phyloP scores from a whole-genome alignment of 2,329 filamentous ascomycete species.

The Tolypocladium tropicale region DNA sequence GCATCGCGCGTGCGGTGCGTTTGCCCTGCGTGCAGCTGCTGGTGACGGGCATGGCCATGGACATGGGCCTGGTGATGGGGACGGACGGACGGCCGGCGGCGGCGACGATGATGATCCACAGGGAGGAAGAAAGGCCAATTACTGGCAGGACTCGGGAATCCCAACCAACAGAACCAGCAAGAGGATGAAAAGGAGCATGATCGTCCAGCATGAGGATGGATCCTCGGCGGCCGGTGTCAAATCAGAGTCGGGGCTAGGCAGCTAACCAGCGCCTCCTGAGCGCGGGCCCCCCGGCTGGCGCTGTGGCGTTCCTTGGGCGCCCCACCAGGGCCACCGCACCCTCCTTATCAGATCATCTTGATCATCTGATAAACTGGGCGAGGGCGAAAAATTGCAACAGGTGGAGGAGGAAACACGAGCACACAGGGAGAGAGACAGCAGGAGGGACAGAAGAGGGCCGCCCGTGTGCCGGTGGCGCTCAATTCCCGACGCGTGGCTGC shows the following conservation, averaged over 20 bases:
- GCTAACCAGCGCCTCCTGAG: background rate
- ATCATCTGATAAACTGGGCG: slow-evolving; percentile 1
- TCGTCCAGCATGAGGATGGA: background rate
- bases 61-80: background rate
- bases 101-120: background rate
- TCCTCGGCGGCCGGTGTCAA: background rate
- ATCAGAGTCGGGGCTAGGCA: background rate
- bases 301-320: background rate
- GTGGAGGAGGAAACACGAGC: background rate
- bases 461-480: background rate
- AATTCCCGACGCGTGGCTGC: background rate
- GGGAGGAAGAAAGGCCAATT: background rate
- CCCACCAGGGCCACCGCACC: background rate
- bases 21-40: background rate
- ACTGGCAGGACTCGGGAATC: no score
- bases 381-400: background rate
- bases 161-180: no score
- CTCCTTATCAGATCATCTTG: slow-evolving; percentile 2
- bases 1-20: background rate
- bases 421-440: background rate
- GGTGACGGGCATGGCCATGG: background rate
- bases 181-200: background rate
- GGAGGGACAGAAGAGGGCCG: no score
- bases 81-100: background rate
- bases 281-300: background rate